Conservation (phyloP, 352 stramenopile species). For the Pythium oligandrum region DNA sequence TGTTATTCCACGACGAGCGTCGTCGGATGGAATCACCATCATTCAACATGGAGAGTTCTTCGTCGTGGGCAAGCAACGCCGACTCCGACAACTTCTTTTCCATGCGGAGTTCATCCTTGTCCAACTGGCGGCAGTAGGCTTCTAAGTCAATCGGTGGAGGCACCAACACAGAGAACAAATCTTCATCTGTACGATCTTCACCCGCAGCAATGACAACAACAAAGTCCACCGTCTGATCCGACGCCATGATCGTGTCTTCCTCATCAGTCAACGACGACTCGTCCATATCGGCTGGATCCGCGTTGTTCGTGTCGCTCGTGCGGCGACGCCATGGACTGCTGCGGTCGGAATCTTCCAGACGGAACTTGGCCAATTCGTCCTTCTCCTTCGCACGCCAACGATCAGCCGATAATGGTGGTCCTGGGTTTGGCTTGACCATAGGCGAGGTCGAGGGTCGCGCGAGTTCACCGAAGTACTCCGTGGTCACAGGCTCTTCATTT, state of each 20-base stretch:
- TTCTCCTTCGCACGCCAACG: conserved; percentile 16
- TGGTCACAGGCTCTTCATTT: conserved; percentile 55
- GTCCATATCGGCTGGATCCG: no score
- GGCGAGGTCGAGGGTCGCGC: conserved; percentile 41
- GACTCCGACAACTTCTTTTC: conserved; percentile 10
- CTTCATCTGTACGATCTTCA: conserved; percentile 79
- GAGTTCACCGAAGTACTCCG: conserved; percentile 66
- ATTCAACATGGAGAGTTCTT: conserved; percentile 7
- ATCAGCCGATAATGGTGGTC: conserved; percentile 11
- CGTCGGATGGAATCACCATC: conserved; percentile 1
- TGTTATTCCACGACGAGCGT: conserved; percentile 14
- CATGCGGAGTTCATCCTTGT: conserved; percentile 51
- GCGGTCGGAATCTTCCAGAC: conserved; percentile 3
- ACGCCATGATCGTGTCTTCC: conserved; percentile 7
- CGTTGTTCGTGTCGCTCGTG: no score
- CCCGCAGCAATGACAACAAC: conserved; percentile 81
- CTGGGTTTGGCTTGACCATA: conserved; percentile 30
- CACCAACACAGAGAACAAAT: conserved; percentile 74
- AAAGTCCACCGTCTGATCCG: conserved; percentile 54
- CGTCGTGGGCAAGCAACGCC: conserved; percentile 13
- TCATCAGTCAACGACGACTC: not conserved
- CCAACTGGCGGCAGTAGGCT: conserved; percentile 68
- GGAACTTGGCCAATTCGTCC: conserved; percentile 14
- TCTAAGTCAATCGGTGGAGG: conserved; percentile 79
- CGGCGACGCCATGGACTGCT: no score